phyloP scores from a whole-genome alignment of 805 yeast genomes.

The Grigorovia jiainica region DNA sequence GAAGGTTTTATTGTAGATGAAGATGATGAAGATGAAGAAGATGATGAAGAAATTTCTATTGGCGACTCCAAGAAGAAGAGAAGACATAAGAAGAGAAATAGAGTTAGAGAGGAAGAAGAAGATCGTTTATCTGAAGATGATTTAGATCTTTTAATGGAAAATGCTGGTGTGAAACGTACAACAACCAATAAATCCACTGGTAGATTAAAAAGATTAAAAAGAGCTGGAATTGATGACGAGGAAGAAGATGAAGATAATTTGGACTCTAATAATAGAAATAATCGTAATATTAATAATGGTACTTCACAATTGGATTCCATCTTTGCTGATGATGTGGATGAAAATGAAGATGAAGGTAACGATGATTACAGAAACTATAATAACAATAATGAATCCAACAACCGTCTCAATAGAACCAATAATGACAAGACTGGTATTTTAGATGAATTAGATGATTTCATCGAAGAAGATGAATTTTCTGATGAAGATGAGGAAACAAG shows the following conservation, averaged over 20 bases:
- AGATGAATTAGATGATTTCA: slow-evolving; percentile 93
- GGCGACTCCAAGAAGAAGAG: slow-evolving; percentile 27
- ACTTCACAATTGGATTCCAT: slow-evolving; percentile 31
- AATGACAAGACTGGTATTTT: slow-evolving; percentile 32
- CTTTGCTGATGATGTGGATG: slow-evolving; percentile 34
- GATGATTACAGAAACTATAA: slow-evolving; percentile 12
- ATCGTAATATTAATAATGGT: slow-evolving; percentile 9
- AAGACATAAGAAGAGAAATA: slow-evolving; percentile 30
- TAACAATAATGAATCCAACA: slow-evolving; percentile 13
- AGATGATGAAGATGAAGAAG: slow-evolving; percentile 52
- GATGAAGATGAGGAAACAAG: slow-evolving; percentile 60
- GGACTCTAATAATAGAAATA: slow-evolving; percentile 5
- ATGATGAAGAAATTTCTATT: slow-evolving; percentile 26
- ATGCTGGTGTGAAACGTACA: slow-evolving; percentile 62
- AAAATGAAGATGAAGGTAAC: slow-evolving; percentile 9
- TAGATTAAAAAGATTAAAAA: slow-evolving; percentile 69
- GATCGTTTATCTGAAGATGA: slow-evolving; percentile 90
- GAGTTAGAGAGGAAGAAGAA: slow-evolving; percentile 39
- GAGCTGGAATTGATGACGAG: slow-evolving; percentile 45
- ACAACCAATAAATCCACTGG: slow-evolving; percentile 29
- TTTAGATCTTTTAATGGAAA: slow-evolving; percentile 82
- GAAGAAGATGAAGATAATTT: slow-evolving; percentile 26
- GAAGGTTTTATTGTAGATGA: slow-evolving; percentile 94
- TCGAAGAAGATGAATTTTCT: slow-evolving; percentile 92
- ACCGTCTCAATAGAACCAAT: slow-evolving; percentile 14